Conservation (phyloP, 2,329 filamentous ascomycete species). For the Scopulariopsis brevicaulis region DNA sequence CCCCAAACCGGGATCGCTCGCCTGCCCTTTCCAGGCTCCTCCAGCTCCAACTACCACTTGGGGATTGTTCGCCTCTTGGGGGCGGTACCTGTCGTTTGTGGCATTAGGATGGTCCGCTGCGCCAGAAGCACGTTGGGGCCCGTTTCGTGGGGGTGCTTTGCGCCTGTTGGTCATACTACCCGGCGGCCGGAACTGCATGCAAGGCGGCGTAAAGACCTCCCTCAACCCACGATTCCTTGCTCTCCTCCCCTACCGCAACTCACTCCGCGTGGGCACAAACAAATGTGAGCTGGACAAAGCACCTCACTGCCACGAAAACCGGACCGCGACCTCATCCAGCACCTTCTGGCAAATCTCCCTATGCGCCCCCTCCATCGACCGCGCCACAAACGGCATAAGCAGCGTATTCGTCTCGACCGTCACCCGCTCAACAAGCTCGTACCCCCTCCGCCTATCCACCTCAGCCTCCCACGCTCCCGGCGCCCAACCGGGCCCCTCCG, state of each 20-base stretch:
- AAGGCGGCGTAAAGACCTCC: neutral
- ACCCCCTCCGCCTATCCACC: conserved; percentile 9
- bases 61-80: too few relatives aligned
- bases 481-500: neutral
- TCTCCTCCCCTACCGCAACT: neutral
- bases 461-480: conserved; percentile 10
- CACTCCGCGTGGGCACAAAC: neutral
- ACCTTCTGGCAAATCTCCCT: conserved; percentile 17
- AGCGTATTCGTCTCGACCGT: conserved; percentile 20
- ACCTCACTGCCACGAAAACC: conserved; percentile 7
- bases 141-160: too few relatives aligned
- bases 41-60: too few relatives aligned
- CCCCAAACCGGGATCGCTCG: too few relatives aligned
- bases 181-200: too few relatives aligned
- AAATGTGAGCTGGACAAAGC: neutral
- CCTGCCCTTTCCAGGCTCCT: too few relatives aligned
- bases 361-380: conserved; percentile 17
- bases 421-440: conserved; percentile 20
- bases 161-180: too few relatives aligned
- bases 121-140: too few relatives aligned
- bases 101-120: too few relatives aligned
- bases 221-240: neutral
- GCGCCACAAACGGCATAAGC: conserved; percentile 21
- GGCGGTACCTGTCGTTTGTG: too few relatives aligned
- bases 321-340: conserved; percentile 16